Conservation (phyloP, 2,329 filamentous ascomycete genomes). For the Phialophora verrucosa region DNA sequence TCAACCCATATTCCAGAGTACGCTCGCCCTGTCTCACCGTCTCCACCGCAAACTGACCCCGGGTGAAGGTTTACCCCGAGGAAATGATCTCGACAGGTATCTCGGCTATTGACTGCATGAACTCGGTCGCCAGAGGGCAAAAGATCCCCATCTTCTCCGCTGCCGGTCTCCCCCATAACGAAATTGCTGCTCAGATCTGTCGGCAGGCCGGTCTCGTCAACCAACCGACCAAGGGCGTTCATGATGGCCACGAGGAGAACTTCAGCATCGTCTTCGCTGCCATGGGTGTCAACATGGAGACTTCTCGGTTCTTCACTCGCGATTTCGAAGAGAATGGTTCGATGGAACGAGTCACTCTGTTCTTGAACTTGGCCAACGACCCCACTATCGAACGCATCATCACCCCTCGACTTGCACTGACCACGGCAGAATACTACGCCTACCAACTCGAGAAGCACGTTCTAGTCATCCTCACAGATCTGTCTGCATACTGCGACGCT, state of each 20-base stretch:
- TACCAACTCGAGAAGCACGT: slow-evolving; percentile 99
- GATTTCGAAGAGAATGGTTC: slow-evolving; percentile 99
- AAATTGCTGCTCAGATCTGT: slow-evolving; percentile 98
- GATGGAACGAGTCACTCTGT: slow-evolving; percentile 94
- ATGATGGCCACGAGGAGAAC: slow-evolving; percentile 97
- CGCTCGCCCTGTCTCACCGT: slow-evolving; percentile 41
- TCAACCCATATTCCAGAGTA: slow-evolving; percentile 97
- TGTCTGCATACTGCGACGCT: slow-evolving; percentile 97
- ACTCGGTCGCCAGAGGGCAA: slow-evolving; percentile 95
- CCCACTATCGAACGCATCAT: slow-evolving; percentile 99
- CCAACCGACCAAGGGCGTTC: slow-evolving; percentile 90
- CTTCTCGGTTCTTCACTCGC: slow-evolving; percentile 94
- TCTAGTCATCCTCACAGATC: slow-evolving; percentile 95
- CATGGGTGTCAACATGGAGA: slow-evolving; percentile 99
- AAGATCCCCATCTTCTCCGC: slow-evolving; percentile 99
- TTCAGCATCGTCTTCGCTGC: slow-evolving; percentile 99
- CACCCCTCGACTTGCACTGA: slow-evolving; percentile 95
- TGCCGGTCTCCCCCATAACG: slow-evolving; percentile 97
- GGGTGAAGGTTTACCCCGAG: slow-evolving; percentile 87
- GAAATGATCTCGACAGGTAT: slow-evolving; percentile 99
- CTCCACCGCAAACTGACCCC: slow-evolving; percentile 25
- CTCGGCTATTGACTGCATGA: slow-evolving; percentile 98
- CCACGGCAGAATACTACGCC: slow-evolving; percentile 98
- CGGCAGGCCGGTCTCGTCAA: slow-evolving; percentile 93
- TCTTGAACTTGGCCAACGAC: slow-evolving; percentile 99